Percentiles rank a stretch among this genome's conserved stretches.
phyloP scores from a whole-genome alignment of 371 early-diverging fungal genomes.

The Circinella umbellata region DNA sequence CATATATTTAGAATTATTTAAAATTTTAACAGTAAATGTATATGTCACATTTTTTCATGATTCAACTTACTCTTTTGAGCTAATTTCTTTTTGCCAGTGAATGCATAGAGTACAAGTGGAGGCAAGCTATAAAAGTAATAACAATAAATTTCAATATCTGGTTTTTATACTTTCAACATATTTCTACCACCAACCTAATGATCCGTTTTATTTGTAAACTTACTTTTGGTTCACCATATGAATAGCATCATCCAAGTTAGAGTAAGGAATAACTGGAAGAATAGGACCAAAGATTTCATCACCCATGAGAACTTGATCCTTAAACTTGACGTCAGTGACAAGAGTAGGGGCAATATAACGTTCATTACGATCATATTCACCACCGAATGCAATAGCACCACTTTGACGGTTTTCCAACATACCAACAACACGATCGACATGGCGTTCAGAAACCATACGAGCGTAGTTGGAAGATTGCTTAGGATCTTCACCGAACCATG shows the following conservation, averaged over 20 bases:
- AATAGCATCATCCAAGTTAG: conserved; percentile 33
- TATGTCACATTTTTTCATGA: neutral
- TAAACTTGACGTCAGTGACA: conserved; percentile 25
- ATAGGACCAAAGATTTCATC: conserved; percentile 83
- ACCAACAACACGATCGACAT: conserved; percentile 69
- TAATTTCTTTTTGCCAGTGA: conserved; percentile 29
- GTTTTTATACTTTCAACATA: too few species aligned
- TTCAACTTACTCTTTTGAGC: conserved; percentile 27
- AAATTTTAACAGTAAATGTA: neutral
- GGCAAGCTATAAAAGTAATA: conserved; percentile 20
- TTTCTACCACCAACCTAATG: neutral
- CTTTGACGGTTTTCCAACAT: conserved; percentile 54
- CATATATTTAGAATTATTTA: neutral
- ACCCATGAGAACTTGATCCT: conserved; percentile 36
- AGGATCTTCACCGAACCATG: conserved; percentile 59
- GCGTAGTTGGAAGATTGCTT: conserved; percentile 55
- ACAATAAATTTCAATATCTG: too few species aligned
- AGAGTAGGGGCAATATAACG: conserved; percentile 26
- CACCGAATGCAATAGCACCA: conserved; percentile 55
- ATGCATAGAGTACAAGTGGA: conserved; percentile 35
- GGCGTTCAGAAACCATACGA: conserved; percentile 74
- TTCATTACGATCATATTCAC: conserved; percentile 26
- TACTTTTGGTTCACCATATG: conserved; percentile 34
- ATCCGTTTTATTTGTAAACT: conserved; percentile 1
- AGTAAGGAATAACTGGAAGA: conserved; percentile 59